Evolutionary conservation across 192 early-diverging fungal genomes (phyloP).

Genomic region (Mortierella alpina): DNA sequence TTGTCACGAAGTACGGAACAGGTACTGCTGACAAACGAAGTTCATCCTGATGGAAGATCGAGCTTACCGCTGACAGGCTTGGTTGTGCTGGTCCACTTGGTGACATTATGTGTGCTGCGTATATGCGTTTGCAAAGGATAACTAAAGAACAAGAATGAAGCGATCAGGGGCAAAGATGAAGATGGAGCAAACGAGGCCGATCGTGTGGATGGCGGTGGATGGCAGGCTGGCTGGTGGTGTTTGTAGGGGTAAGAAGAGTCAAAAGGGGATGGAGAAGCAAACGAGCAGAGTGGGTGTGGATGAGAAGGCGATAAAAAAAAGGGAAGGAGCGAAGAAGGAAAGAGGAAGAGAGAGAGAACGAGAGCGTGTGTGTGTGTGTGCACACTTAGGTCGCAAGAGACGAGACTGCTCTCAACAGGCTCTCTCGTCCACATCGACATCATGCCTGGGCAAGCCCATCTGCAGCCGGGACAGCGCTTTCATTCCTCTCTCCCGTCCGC

Average conservation of each 20-base stretch:
- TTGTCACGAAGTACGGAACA: too few species aligned
- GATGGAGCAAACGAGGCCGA: not conserved
- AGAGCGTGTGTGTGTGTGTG: not conserved
- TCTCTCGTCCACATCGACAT: too few species aligned
- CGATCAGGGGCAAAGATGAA: not conserved
- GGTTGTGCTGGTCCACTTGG: constrained; percentile 20
- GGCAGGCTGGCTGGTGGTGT: not conserved
- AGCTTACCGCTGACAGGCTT: constrained; percentile 2
- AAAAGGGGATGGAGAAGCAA: not conserved
- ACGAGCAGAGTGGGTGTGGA: not conserved
- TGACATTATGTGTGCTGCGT: constrained; percentile 23
- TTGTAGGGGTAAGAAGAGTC: not conserved
- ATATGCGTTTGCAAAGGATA: not conserved
- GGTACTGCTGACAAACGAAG: too few species aligned
- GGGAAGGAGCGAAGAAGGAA: not conserved
- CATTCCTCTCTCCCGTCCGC: too few species aligned
- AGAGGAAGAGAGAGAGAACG: constrained; percentile 20
- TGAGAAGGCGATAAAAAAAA: constrained; percentile 1
- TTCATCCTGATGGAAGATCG: not conserved
- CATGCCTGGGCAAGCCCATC: too few species aligned
- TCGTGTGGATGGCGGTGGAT: not conserved
- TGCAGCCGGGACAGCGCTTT: too few species aligned
- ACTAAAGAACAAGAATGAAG: not conserved
- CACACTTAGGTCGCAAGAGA: too few species aligned
- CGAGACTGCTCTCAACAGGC: too few species aligned